Evolutionary conservation across 2,329 filamentous ascomycete genomes (phyloP), one percentile per base, ranked within the genome.

Genomic region (Coniosporium tulheliwenetii): DNA sequence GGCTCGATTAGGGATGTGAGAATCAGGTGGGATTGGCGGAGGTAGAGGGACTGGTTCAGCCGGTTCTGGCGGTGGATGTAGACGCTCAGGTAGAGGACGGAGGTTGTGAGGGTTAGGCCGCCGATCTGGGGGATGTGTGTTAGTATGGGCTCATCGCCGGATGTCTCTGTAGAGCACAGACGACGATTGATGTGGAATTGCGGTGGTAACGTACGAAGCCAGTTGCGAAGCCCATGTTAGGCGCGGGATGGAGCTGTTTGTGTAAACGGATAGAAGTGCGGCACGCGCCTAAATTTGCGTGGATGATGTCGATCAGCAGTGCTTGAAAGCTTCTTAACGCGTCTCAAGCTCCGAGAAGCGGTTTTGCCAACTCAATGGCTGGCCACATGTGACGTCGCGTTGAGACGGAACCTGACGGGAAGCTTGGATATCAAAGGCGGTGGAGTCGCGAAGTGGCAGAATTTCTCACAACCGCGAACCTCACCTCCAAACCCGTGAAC

Each of bases 21-120:
- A 30, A 67, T 49, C 37, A 55, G 50, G 34, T 60, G 54, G 52
- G 67, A 65, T 48, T 69, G 65, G 43, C 60, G 62, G 4, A 70
- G 57, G 8, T 66, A 57, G 8, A 59, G 50, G 39, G 64, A 54
- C 56, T 70, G 67, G 45, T 61, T 54, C 38, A 57, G 45, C 45
- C 67, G 62, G 50, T 65, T 69, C 41, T 58, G 58, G n/a, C 60
- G 57, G 57, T 70, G 67, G 30, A 68, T 50, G 30, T 57, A 38
- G 16, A 59, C 42, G 16, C 55, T 55, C 41, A 61, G 52, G 51
- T 63, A 62, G 44, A 62, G 45, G 40, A 61, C 38, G n/a, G 64
- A 58, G 9, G 65, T 61, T 39, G 67, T 70, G 41, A 70, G 60
- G 44, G 67, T 69, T 45, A 69, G 56, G 54, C 67, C 67, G 50